These are phyloP conservation scores for Puccinia novopanici DNA, from an alignment of 1,284 basidiomycete genomes.

Conservation along the genomic window DNA sequence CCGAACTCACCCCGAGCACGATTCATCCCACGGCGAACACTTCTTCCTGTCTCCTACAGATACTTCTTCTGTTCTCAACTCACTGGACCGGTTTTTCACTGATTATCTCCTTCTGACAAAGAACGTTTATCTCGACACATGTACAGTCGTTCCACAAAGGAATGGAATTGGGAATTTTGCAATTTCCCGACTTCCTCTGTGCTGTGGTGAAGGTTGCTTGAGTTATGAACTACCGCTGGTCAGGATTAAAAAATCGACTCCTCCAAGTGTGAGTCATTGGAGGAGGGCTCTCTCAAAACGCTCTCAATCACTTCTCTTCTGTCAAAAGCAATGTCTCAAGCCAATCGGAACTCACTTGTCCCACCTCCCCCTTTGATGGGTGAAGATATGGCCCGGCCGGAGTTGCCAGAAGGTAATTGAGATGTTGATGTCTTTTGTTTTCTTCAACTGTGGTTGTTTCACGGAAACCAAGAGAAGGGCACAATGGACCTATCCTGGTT, in stretches of 20 bases:
- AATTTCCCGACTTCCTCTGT: background rate
- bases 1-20: too few species aligned
- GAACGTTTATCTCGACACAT: too few species aligned
- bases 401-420: background rate
- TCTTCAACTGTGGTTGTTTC: background rate
- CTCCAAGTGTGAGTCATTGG: too few species aligned
- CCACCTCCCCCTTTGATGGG: background rate
- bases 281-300: background rate
- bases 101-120: too few species aligned
- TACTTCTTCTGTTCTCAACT: too few species aligned
- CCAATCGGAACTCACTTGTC: too few species aligned
- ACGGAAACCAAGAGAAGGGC: background rate
- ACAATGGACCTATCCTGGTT: background rate
- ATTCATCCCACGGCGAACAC: too few species aligned
- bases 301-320: background rate
- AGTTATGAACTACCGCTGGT: background rate
- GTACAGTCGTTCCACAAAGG: background rate
- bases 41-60: too few species aligned
- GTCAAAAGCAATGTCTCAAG: background rate
- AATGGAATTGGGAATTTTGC: background rate
- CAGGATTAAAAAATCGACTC: too few species aligned
- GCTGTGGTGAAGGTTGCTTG: background rate
- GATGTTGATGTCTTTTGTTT: background rate
- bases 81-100: too few species aligned
- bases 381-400: background rate